Evolutionary conservation across 225 moss, liverwort and hornwort species (phyloP).

Genomic region (Neckera pumila): DNA sequence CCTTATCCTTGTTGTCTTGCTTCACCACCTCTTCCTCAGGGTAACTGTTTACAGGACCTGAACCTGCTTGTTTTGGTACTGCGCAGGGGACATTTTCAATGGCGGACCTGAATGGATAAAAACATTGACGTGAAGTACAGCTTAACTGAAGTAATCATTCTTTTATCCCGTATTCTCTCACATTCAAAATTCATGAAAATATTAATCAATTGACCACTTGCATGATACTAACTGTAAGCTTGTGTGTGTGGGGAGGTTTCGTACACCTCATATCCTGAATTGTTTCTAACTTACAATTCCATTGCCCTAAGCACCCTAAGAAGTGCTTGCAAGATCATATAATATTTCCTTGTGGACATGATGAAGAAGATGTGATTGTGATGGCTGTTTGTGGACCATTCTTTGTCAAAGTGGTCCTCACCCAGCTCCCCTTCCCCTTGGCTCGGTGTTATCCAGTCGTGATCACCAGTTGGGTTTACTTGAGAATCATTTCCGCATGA

Average conservation of each 20-base stretch:
- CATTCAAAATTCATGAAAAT: neutral
- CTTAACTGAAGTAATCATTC: neutral
- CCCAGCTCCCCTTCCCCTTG: neutral
- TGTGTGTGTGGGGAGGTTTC: neutral
- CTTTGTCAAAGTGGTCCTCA: slow-evolving; percentile 22
- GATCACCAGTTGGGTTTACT: neutral
- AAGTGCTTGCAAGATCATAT: neutral
- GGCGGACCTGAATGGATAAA: neutral
- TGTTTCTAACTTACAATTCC: neutral
- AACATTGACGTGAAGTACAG: neutral
- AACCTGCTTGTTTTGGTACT: neutral
- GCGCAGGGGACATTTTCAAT: neutral
- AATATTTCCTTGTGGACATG: neutral
- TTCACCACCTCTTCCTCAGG: neutral
- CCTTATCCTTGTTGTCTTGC: neutral
- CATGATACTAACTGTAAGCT: neutral
- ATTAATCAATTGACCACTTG: neutral
- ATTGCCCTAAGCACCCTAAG: neutral
- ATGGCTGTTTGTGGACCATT: neutral
- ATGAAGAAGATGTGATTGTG: slow-evolving; percentile 4
- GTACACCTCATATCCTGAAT: neutral
- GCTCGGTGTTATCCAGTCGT: neutral
- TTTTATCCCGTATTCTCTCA: neutral
- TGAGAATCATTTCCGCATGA: neutral
- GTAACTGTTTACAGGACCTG: neutral